These are phyloP conservation scores for Pleurotus salmoneostramineus DNA, from an alignment of 768 basidiomycete species.

Conservation along the genomic window DNA sequence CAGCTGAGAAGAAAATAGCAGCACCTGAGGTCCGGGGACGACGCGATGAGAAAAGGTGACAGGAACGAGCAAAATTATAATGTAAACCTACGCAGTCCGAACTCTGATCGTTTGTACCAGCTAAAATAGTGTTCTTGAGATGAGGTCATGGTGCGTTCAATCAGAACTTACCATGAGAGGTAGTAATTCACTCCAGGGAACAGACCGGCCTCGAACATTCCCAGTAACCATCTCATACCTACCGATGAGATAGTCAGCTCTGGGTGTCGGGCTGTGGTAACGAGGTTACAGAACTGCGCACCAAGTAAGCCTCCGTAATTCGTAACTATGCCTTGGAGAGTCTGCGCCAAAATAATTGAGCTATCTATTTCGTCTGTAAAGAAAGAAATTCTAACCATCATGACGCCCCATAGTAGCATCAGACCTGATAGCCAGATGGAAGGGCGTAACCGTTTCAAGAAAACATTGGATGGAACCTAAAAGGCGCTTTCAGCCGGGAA, in stretches of 20 bases:
- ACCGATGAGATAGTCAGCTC: not conserved
- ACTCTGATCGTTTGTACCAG: slow-evolving; percentile 69
- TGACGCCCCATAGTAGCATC: slow-evolving; percentile 73
- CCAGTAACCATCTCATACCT: slow-evolving; percentile 73
- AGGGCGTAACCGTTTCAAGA: slow-evolving; percentile 69
- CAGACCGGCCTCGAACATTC: slow-evolving; percentile 70
- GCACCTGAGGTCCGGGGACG: slow-evolving; percentile 30
- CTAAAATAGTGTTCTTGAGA: slow-evolving; percentile 15
- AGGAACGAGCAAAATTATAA: slow-evolving; percentile 38
- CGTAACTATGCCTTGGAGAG: slow-evolving; percentile 66
- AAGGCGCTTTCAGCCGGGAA: not conserved
- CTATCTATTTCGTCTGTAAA: not conserved
- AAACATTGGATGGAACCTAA: slow-evolving; percentile 70
- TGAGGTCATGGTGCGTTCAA: not conserved
- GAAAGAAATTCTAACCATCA: slow-evolving; percentile 52
- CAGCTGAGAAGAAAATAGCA: slow-evolving; percentile 73
- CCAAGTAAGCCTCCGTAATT: slow-evolving; percentile 69
- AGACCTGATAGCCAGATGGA: slow-evolving; percentile 73
- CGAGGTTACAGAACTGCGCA: slow-evolving; percentile 20
- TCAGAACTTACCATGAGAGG: slow-evolving; percentile 54
- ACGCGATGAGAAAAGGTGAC: slow-evolving; percentile 19
- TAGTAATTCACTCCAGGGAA: slow-evolving; percentile 67
- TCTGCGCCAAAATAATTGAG: slow-evolving; percentile 33
- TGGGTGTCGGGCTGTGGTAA: not conserved
- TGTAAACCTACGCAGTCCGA: slow-evolving; percentile 44